Conservation (phyloP, 2,329 filamentous ascomycete species). For the Penicillium paneum region DNA sequence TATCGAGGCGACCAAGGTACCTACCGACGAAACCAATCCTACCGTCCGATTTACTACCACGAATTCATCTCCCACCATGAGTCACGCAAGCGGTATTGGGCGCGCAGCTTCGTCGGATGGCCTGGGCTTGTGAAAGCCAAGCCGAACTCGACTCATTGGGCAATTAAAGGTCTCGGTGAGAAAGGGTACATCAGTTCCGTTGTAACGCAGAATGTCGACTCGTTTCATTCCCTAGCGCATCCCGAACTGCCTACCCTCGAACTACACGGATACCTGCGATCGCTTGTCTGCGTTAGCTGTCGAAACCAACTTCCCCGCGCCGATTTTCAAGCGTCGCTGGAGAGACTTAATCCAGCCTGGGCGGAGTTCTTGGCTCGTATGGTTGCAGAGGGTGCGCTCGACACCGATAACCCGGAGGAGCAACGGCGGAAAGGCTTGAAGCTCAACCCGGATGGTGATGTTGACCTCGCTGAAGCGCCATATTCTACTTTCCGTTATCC, state of each 20-base stretch:
- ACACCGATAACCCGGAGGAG: slow-evolving; percentile 71
- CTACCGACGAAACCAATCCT: slow-evolving; percentile 85
- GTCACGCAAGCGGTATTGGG: slow-evolving; percentile 91
- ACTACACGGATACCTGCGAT: slow-evolving; percentile 84
- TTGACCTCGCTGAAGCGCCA: slow-evolving; percentile 80
- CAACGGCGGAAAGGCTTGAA: slow-evolving; percentile 67
- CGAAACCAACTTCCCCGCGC: slow-evolving; percentile 66
- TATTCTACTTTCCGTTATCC: slow-evolving; percentile 92
- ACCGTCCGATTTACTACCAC: slow-evolving; percentile 87
- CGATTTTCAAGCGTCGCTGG: slow-evolving; percentile 71
- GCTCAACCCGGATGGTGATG: slow-evolving; percentile 91
- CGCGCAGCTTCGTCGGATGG: slow-evolving; percentile 90
- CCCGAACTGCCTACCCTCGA: slow-evolving; percentile 73
- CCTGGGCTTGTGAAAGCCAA: slow-evolving; percentile 71
- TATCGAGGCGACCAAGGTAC: slow-evolving; percentile 88
- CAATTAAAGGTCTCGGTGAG: slow-evolving; percentile 67
- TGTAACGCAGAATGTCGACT: slow-evolving; percentile 96
- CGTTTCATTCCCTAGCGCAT: slow-evolving; percentile 78
- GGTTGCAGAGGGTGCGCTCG: slow-evolving; percentile 69
- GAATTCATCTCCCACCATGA: slow-evolving; percentile 83
- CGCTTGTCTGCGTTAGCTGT: slow-evolving; percentile 78
- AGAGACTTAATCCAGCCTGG: slow-evolving; percentile 82
- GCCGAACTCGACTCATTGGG: slow-evolving; percentile 77
- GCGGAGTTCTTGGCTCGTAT: slow-evolving; percentile 69
- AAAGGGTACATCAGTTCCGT: slow-evolving; percentile 72